phyloP scores from a whole-genome alignment of 176 grass and related monocot genomes.

The Carex kokanica region DNA sequence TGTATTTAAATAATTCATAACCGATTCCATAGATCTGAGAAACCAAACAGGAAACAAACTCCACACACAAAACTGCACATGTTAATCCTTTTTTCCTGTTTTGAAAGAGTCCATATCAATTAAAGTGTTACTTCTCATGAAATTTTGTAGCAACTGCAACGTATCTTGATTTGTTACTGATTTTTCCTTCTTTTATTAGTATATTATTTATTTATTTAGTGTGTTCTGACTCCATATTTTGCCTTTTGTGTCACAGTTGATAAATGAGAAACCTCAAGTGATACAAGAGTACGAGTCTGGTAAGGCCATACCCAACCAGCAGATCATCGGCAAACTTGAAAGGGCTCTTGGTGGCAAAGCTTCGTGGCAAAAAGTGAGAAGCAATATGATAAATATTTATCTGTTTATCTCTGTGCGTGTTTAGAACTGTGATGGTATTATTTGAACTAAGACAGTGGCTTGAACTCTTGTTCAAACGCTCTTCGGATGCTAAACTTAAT shows the following conservation, averaged over 20 bases:
- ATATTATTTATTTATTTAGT: background rate
- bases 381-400: background rate
- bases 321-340: conserved; percentile 86
- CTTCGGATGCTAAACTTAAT: conserved; percentile 10
- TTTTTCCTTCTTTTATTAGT: background rate
- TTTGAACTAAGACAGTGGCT: background rate
- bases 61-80: background rate
- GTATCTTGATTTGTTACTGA: background rate
- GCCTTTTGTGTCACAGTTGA: conserved; percentile 38
- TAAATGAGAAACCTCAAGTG: conserved; percentile 97
- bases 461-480: background rate
- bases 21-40: background rate
- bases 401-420: background rate
- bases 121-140: background rate
- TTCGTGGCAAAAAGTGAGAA: conserved; percentile 74
- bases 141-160: background rate
- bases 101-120: background rate
- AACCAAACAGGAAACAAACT: conserved; percentile 6
- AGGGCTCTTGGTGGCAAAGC: conserved; percentile 80
- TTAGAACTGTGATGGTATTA: conserved; percentile 7
- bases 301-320: conserved; percentile 96
- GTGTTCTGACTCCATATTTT: background rate
- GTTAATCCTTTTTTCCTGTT: background rate
- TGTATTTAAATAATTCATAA: background rate
- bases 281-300: conserved; percentile 94